phyloP scores from a whole-genome alignment of 192 early-diverging fungal species.

The Rhizoclosmatium sp. region DNA sequence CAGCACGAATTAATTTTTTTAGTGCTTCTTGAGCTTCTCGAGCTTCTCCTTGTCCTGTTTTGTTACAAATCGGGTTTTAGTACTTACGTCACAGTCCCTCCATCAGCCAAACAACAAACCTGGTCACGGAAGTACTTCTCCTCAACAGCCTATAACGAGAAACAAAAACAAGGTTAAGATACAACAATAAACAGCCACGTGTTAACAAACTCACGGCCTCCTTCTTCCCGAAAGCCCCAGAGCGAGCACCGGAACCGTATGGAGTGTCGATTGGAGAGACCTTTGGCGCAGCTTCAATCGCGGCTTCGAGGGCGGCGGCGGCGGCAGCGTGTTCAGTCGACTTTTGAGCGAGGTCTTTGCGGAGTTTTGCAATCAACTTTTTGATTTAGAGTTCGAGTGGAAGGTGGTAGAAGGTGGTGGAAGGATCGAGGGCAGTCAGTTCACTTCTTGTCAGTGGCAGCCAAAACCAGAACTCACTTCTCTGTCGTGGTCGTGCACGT shows the following conservation, averaged over 20 bases:
- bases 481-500: conserved; percentile 35
- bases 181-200: background rate
- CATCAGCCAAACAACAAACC: background rate
- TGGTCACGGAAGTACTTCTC: conserved; percentile 32
- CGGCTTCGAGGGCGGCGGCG: conserved; percentile 33
- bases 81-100: too few relatives aligned
- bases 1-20: too few relatives aligned
- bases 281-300: conserved; percentile 31
- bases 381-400: background rate
- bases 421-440: background rate
- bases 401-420: background rate
- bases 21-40: conserved; percentile 27
- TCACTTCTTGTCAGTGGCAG: background rate
- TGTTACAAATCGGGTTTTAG: too few relatives aligned
- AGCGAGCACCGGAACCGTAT: background rate
- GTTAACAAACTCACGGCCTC: background rate
- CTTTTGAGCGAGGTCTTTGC: conserved; percentile 26
- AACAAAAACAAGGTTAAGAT: background rate
- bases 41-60: conserved; percentile 38
- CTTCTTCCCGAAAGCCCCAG: conserved; percentile 16
- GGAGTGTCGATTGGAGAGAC: conserved; percentile 21
- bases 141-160: conserved; percentile 26
- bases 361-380: conserved; percentile 27
- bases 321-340: conserved; percentile 30
- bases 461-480: conserved; percentile 18